These are phyloP conservation scores for Irpex sp. DNA, from an alignment of 1,284 basidiomycete species.

Conservation along the genomic window DNA sequence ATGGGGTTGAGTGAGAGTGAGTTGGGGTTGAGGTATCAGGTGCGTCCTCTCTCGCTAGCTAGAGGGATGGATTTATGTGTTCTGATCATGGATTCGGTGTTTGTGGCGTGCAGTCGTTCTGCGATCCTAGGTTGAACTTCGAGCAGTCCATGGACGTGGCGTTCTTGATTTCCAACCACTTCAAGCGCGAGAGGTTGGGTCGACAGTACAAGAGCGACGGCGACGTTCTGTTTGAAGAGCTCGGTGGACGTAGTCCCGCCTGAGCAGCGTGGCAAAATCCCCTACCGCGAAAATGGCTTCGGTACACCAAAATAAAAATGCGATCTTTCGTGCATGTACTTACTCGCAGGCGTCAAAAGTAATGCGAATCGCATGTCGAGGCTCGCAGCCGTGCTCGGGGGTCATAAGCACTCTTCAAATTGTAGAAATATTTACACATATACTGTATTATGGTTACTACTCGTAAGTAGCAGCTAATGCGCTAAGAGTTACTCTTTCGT, in stretches of 20 bases:
- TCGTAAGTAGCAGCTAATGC: no score
- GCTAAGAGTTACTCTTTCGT: no score
- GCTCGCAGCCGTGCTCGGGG: no score
- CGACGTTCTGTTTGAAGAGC: conserved; percentile 37
- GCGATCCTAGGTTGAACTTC: conserved; percentile 86
- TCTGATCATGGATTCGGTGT: no score
- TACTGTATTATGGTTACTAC: no score
- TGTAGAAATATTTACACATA: no score
- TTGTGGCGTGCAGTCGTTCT: conserved; percentile 66
- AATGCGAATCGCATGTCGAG: no score
- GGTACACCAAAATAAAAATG: no score
- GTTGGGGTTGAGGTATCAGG: conserved; percentile 81
- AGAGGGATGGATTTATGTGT: no score
- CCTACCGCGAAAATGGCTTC: background rate
- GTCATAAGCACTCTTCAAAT: no score
- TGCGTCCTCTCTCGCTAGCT: conserved; percentile 28
- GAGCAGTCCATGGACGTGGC: conserved; percentile 87
- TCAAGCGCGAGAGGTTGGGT: conserved; percentile 69
- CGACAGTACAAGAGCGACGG: conserved; percentile 24
- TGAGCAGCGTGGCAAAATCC: background rate
- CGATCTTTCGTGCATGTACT: no score
- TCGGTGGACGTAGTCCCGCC: conserved; percentile 30
- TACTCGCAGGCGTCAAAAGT: background rate
- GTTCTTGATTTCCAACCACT: conserved; percentile 83
- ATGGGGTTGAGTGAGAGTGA: conserved; percentile 85